phyloP scores from a whole-genome alignment of 2,329 filamentous ascomycete species.

The Pseudopithomyces maydicus region DNA sequence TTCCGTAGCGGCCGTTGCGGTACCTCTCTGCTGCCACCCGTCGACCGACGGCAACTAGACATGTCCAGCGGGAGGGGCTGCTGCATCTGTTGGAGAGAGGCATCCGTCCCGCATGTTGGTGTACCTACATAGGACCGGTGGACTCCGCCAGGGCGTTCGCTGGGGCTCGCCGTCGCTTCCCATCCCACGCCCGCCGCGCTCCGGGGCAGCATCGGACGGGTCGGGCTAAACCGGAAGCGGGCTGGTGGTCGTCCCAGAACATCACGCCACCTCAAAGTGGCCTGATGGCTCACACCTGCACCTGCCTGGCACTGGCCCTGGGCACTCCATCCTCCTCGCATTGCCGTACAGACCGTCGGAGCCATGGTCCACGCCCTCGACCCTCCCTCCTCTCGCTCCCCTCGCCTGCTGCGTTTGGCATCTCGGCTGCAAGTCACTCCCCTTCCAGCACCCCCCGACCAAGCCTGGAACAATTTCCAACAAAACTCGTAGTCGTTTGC shows the following conservation, averaged over 20 bases:
- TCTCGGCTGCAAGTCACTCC: neutral
- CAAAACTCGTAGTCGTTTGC: constrained; percentile 11
- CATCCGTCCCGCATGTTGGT: too few relatives aligned
- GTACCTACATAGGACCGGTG: too few relatives aligned
- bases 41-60: neutral
- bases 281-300: constrained; percentile 33
- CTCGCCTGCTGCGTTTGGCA: constrained; percentile 18
- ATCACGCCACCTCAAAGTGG: constrained; percentile 43
- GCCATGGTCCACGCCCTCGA: neutral
- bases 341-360: neutral
- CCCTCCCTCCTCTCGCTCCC: constrained; percentile 17
- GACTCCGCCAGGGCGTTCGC: neutral
- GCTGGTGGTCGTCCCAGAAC: constrained; percentile 17
- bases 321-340: neutral
- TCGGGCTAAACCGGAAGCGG: constrained; percentile 2
- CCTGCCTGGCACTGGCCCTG: too few relatives aligned
- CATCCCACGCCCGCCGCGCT: neutral
- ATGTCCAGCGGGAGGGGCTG: neutral
- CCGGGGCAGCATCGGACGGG: neutral
- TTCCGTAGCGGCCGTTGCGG: constrained; percentile 3
- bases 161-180: neutral
- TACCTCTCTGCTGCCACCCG: neutral
- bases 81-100: neutral
- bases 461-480: constrained; percentile 2
- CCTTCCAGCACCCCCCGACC: constrained; percentile 15